phyloP scores from a whole-genome alignment of 371 early-diverging fungal genomes.

The Mucor plumbeus region DNA sequence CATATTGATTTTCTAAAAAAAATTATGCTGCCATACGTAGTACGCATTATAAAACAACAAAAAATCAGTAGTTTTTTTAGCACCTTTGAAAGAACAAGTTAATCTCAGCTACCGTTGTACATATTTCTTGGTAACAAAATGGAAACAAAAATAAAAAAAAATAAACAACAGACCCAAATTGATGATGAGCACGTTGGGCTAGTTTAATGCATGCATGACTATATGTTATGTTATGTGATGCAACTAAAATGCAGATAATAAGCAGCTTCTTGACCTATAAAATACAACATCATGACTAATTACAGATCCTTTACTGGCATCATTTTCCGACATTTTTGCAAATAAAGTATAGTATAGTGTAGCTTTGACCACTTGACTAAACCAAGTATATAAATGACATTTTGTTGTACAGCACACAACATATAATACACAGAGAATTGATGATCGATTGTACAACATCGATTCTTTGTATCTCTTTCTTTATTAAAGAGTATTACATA shows the following conservation, averaged over 20 bases:
- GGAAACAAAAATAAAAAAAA: background rate
- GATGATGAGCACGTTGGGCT: constrained; percentile 6
- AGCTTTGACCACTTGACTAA: constrained; percentile 2
- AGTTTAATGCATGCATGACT: constrained; percentile 5
- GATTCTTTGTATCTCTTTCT: background rate
- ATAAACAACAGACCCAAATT: background rate
- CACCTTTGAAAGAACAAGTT: no score
- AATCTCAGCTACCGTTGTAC: no score
- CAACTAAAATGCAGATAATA: no score
- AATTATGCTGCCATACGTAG: no score
- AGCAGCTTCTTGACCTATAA: no score
- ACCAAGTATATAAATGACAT: constrained; percentile 1
- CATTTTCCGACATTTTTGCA: constrained; percentile 1
- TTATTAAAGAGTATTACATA: background rate
- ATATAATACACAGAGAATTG: background rate
- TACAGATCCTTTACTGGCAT: background rate
- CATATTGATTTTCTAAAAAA: no score
- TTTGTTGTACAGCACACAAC: constrained; percentile 9
- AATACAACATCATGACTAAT: constrained; percentile 2
- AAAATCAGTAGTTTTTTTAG: no score
- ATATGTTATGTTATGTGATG: background rate
- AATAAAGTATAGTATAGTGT: background rate
- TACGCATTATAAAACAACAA: no score
- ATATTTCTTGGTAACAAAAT: background rate
- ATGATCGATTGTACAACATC: constrained; percentile 7